A percentile compares a stretch with the other conserved stretches of the same genome.
Evolutionary conservation across 805 yeast species (phyloP).

Genomic region (Lipomyces spencermartinsiae): DNA sequence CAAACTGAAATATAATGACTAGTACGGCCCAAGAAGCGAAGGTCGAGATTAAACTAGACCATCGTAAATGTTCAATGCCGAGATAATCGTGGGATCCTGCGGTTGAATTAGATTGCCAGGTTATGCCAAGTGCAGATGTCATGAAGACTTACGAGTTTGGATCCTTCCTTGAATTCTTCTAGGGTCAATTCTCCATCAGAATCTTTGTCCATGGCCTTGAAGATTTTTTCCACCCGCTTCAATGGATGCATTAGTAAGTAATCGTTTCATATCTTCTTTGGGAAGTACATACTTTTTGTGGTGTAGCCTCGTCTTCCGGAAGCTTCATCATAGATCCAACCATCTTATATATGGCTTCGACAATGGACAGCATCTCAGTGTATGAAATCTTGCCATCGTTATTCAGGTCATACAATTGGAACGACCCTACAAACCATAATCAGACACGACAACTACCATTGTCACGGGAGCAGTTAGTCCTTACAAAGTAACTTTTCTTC

Average conservation of each 20-base stretch:
- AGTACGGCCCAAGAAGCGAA: neutral
- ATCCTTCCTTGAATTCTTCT: slow-evolving; percentile 83
- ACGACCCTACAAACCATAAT: slow-evolving; percentile 66
- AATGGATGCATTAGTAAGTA: neutral
- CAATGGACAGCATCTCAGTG: slow-evolving; percentile 79
- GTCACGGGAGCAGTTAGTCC: neutral
- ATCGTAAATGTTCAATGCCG: slow-evolving; percentile 38
- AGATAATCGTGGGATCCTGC: slow-evolving; percentile 39
- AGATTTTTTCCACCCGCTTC: slow-evolving; percentile 76
- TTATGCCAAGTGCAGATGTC: neutral
- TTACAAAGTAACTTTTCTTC: slow-evolving; percentile 63
- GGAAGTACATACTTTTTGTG: slow-evolving; percentile 58
- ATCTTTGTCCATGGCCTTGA: slow-evolving; percentile 73
- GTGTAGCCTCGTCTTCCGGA: slow-evolving; percentile 89
- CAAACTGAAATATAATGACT: neutral
- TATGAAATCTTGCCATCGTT: slow-evolving; percentile 77
- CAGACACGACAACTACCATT: neutral
- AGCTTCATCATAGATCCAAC: slow-evolving; percentile 91
- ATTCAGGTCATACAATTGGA: slow-evolving; percentile 83
- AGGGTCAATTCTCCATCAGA: slow-evolving; percentile 71
- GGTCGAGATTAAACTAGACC: slow-evolving; percentile 29
- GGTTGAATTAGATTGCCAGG: neutral
- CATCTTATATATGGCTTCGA: slow-evolving; percentile 89
- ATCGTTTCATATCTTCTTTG: neutral
- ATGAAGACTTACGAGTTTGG: slow-evolving; percentile 58